Percentiles rank a stretch among this genome's conserved stretches.
Evolutionary conservation across 75 land plant genomes (phyloP).

Genomic region (Adiantum capillusveneris): DNA sequence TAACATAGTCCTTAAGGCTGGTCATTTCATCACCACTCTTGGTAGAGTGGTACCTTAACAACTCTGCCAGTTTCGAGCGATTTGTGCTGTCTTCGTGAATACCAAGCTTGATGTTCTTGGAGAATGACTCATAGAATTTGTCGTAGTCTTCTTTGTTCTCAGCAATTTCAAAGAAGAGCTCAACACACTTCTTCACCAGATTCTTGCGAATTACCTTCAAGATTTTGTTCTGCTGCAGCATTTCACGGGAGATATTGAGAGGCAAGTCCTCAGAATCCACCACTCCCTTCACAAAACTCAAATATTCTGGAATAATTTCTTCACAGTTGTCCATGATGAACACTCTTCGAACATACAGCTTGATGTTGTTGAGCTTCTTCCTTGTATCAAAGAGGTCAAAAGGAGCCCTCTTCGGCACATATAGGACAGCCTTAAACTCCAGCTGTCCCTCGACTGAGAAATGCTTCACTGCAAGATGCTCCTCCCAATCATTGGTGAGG

Average conservation of each 20-base stretch:
- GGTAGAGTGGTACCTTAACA: constrained; percentile 58
- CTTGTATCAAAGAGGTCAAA: constrained; percentile 66
- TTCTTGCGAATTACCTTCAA: constrained; percentile 80
- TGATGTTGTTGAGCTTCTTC: constrained; percentile 73
- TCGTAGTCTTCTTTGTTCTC: constrained; percentile 62
- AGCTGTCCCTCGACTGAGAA: constrained; percentile 81
- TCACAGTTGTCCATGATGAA: constrained; percentile 86
- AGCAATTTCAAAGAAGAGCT: constrained; percentile 57
- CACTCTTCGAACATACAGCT: constrained; percentile 67
- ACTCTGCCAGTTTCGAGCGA: constrained; percentile 53
- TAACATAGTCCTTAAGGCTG: constrained; percentile 76
- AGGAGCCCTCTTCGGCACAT: constrained; percentile 67
- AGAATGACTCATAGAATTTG: constrained; percentile 52
- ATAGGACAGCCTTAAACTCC: constrained; percentile 71
- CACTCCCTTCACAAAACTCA: constrained; percentile 70
- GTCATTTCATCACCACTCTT: constrained; percentile 79
- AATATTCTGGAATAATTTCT: constrained; percentile 67
- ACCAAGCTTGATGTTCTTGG: constrained; percentile 61
- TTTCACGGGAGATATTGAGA: constrained; percentile 71
- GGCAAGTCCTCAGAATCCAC: constrained; percentile 79
- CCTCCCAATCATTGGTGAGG: constrained; percentile 62
- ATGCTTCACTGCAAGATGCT: constrained; percentile 74
- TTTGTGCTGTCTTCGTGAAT: constrained; percentile 68
- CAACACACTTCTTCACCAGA: constrained; percentile 69
- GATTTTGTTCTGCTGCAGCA: constrained; percentile 63